Base-by-base conservation (phyloP, 805 yeast genomes). In the Yarrowia sp. region DNA sequence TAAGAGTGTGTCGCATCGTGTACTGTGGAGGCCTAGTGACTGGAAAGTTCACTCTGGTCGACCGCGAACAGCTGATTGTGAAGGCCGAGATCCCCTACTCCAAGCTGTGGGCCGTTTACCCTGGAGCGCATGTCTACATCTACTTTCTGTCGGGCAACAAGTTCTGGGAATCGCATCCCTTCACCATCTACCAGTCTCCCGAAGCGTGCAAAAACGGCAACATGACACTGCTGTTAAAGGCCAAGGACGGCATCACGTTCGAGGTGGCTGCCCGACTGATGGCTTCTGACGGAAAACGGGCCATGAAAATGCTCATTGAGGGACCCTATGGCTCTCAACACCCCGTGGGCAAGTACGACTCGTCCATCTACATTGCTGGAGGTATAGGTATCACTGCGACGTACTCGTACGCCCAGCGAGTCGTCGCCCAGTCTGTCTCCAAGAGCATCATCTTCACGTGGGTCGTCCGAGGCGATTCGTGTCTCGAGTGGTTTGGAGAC, bases 91-190 rank as follows among this genome's bases (percentile, higher is more conserved):
- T 61, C 4, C 44, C 42, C 14, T 61, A 46, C 46, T 61, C 66
- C 0, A 9, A 8, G 2, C 74, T 73, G 61, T 84, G 87, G 82
- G 78, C 78, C 44, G 78, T 82, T 20, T 77, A 73, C 68, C 88
- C 92, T 2, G 89, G 91, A 24, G 79, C 83, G 15, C 85, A 78
- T 74, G 86, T 82, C 0, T 89, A 80, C 73, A 76, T 90, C 40
- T 83, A 87, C 77, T 86, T 88, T 74, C 69, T 87, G 68, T 78
- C 84, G 43, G 80, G 83, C 19, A 74, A 77, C 3, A 77, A 82
- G 49, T 86, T 87, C 75, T 87, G 88, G 87, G 91, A 89, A 75
- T 85, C 89, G 2, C 92, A 89, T 75, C 94, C 94, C 3, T 89
- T 90, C 77, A 87, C 93, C 9, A 60, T 77, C 13, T 66, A 68